phyloP scores from a whole-genome alignment of 331 rosid genomes.

The Stylosanthes scabra region DNA sequence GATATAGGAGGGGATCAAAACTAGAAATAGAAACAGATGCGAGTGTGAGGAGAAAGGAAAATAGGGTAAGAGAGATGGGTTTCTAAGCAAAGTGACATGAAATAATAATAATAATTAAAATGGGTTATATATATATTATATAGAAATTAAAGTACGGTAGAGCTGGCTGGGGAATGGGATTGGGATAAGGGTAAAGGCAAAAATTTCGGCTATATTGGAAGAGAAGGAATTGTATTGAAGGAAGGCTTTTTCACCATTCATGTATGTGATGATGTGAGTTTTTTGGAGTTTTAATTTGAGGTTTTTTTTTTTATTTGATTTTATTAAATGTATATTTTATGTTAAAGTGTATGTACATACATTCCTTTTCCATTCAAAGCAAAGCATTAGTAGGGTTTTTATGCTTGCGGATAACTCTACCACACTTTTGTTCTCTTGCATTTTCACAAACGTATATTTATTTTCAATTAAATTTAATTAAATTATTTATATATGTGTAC shows the following conservation, averaged over 20 bases:
- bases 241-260: slow-evolving; percentile 38
- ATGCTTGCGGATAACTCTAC: slow-evolving; percentile 63
- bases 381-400: slow-evolving; percentile 48
- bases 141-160: slow-evolving; percentile 34
- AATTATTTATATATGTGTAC: too few species aligned
- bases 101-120: slow-evolving; percentile 12
- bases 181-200: slow-evolving; percentile 38
- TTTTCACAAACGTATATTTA: neutral
- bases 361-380: slow-evolving; percentile 60
- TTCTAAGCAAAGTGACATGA: slow-evolving; percentile 42
- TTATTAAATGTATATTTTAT: neutral
- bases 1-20: slow-evolving; percentile 25
- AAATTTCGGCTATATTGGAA: slow-evolving; percentile 51
- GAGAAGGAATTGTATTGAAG: slow-evolving; percentile 41
- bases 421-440: slow-evolving; percentile 36
- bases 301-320: neutral
- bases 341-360: neutral
- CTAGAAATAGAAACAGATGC: slow-evolving; percentile 37
- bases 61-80: slow-evolving; percentile 33
- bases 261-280: slow-evolving; percentile 34
- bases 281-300: slow-evolving; percentile 16
- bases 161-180: slow-evolving; percentile 52
- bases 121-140: slow-evolving; percentile 20
- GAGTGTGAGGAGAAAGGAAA: slow-evolving; percentile 27
- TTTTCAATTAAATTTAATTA: too few species aligned